Evolutionary conservation across 345 rosid genomes (phyloP).

Genomic region (Aurinia saxatilis): DNA sequence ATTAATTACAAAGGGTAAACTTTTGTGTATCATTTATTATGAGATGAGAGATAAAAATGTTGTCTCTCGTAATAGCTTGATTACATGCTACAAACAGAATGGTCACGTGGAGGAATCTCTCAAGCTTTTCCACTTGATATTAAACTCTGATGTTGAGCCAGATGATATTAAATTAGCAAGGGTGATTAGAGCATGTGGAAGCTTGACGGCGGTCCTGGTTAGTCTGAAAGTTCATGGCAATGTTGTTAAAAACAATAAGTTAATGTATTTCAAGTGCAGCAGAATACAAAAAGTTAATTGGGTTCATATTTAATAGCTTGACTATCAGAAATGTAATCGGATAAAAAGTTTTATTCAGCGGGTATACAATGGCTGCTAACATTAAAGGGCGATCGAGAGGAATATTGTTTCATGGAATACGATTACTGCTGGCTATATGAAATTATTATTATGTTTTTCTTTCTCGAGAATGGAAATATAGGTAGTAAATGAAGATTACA

Average conservation of each 20-base stretch:
- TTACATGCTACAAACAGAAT: slow-evolving; percentile 81
- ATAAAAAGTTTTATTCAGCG: slow-evolving; percentile 81
- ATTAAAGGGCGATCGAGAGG: slow-evolving; percentile 63
- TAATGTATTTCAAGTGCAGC: slow-evolving; percentile 66
- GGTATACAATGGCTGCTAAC: slow-evolving; percentile 67
- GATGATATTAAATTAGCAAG: slow-evolving; percentile 83
- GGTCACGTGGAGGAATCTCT: slow-evolving; percentile 64
- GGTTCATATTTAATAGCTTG: slow-evolving; percentile 63
- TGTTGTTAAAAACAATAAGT: slow-evolving; percentile 43
- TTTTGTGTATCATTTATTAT: too few relatives aligned
- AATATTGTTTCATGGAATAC: slow-evolving; percentile 91
- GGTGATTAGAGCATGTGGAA: slow-evolving; percentile 82
- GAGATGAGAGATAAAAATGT: slow-evolving; percentile 50
- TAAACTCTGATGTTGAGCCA: slow-evolving; percentile 39
- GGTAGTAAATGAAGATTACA: background rate
- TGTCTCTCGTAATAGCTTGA: slow-evolving; percentile 89
- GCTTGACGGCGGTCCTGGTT: slow-evolving; percentile 43
- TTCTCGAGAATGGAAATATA: background rate
- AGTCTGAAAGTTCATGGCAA: slow-evolving; percentile 63
- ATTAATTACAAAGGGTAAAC: too few relatives aligned
- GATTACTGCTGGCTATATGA: slow-evolving; percentile 75
- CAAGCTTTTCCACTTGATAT: slow-evolving; percentile 54
- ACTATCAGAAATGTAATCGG: slow-evolving; percentile 48
- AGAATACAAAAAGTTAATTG: slow-evolving; percentile 50
- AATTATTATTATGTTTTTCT: background rate